Evolutionary conservation across 176 grass and related monocot species (phyloP).

Genomic region (Oryza glaberrima): DNA sequence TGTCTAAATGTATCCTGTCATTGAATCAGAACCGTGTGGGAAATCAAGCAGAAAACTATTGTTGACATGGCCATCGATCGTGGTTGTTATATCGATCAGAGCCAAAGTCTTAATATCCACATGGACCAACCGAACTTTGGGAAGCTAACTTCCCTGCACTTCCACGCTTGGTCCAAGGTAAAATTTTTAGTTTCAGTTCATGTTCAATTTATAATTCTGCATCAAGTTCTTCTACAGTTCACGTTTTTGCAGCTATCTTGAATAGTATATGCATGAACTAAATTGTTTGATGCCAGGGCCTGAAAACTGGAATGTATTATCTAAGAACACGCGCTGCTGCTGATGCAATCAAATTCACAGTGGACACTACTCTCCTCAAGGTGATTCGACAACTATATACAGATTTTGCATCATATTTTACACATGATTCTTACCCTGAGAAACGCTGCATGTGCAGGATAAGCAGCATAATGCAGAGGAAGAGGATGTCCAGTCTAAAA

Average conservation of each 20-base stretch:
- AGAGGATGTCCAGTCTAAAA: constrained; percentile 60
- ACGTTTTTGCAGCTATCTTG: background rate
- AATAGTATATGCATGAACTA: background rate
- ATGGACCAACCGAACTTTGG: constrained; percentile 80
- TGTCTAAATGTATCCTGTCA: constrained; percentile 1
- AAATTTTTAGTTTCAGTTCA: background rate
- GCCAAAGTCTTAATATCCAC: constrained; percentile 84
- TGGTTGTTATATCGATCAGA: constrained; percentile 83
- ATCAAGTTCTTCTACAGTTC: background rate
- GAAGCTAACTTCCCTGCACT: constrained; percentile 82
- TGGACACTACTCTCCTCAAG: constrained; percentile 68
- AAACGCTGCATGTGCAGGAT: constrained; percentile 39
- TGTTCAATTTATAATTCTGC: background rate
- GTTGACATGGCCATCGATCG: constrained; percentile 86
- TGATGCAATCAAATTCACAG: constrained; percentile 84
- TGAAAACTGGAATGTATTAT: constrained; percentile 94
- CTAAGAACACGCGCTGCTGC: constrained; percentile 72
- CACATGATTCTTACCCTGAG: background rate
- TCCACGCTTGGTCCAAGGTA: constrained; percentile 87
- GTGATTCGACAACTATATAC: constrained; percentile 6
- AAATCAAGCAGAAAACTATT: constrained; percentile 84
- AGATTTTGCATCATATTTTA: background rate
- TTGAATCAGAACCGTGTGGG: constrained; percentile 74
- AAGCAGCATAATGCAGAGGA: constrained; percentile 39
- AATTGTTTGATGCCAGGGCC: constrained; percentile 44